Base-by-base conservation (phyloP, 257 asterid species). In the Solanum lignicaule region DNA sequence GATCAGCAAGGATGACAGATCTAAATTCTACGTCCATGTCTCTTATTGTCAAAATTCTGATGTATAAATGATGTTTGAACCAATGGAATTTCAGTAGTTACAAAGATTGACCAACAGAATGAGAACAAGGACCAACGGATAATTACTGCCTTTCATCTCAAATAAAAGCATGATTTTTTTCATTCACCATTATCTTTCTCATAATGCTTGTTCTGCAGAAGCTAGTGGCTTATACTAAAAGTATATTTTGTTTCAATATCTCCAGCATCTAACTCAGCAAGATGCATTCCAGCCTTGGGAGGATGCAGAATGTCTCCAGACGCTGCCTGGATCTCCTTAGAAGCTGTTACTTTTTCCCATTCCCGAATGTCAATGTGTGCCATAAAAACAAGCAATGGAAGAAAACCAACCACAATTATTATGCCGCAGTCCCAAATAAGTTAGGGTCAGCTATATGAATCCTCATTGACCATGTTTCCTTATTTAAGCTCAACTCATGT, bases 261-360 rank as follows among this genome's bases (percentile, higher is more conserved):
- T n/a, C 23, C 90, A 88, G 91, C 71, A 82, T 85, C 76, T 88
- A 35, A 58, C 86, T 25, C 87, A 25, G 83, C 83, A 81, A 55
- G 87, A 84, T 69, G 87, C 91, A 25, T 90, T 90, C 83, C 58
- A 33, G 87, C 89, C 91, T 86, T 90, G 90, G 91, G 25, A 11
- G 65, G 91, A 88, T 83, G 20, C 55, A 39, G 25, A 29, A 48
- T 89, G 91, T 81, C 89, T 76, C 13, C 83, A 27, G 27, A n/a
- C 71, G 48, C 32, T 41, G 86, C 89, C 87, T 41, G 78, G 36
- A 72, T 39, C 84, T 58, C 23, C 31, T 25, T 23, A 75, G 85
- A 69, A 88, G 55, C 76, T 35, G 35, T 81, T 79, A 79, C 66
- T 21, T 87, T 48, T 86, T 89, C 73, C 84, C 29, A 71, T 46